Conservation (phyloP, 495 filamentous ascomycete genomes). For the Aspergillus baeticus region DNA sequence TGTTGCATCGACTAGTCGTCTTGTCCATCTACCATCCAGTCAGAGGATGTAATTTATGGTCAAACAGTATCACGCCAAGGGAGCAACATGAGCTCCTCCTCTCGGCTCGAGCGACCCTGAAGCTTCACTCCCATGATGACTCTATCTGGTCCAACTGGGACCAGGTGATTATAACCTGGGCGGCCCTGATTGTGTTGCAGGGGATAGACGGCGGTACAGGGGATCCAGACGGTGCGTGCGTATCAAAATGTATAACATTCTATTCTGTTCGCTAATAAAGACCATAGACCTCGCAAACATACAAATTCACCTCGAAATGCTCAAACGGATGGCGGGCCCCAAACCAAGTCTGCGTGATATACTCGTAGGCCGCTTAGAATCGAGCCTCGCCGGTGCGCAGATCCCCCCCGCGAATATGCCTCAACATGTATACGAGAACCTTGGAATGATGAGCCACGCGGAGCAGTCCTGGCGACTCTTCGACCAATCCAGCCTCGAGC, state of each 20-base stretch:
- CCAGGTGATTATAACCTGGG: constrained; percentile 6
- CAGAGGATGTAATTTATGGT: constrained; percentile 3
- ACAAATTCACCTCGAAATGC: constrained; percentile 4
- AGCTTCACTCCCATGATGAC: constrained; percentile 2
- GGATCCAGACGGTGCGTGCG: neutral
- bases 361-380: constrained; percentile 4
- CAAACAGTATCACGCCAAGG: neutral
- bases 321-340: neutral
- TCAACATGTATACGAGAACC: neutral
- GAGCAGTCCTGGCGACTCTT: constrained; percentile 4
- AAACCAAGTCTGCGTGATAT: neutral
- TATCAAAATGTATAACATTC: neutral
- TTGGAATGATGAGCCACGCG: neutral
- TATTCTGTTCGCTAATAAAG: neutral
- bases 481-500: constrained; percentile 2
- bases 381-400: neutral
- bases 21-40: constrained; percentile 4
- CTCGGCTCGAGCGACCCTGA: constrained; percentile 3
- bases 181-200: constrained; percentile 1
- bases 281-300: constrained; percentile 1
- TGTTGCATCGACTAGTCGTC: neutral
- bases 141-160: constrained; percentile 9
- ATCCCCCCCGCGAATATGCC: neutral
- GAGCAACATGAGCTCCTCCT: constrained; percentile 4
- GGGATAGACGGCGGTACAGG: neutral